Evolutionary conservation across 257 asterid genomes (phyloP), one percentile per base, ranked within the genome.

Genomic region (Solanum rostratum): DNA sequence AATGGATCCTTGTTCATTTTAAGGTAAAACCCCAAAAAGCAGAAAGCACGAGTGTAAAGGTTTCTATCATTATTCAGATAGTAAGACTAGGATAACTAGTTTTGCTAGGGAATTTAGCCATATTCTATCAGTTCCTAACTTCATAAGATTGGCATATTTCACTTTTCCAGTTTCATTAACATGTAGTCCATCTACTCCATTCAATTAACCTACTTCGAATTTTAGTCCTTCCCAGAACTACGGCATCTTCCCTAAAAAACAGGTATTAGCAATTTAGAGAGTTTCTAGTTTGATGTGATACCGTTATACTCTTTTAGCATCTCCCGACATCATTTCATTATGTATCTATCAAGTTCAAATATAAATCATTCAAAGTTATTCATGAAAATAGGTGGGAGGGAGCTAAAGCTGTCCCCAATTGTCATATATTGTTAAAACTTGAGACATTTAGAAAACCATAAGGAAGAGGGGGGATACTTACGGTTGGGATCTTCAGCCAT

Each of bases 401-500:
- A 71, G 54, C 54, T 69, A 69, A 69, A 39, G 79, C 16, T 37
- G 50, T 69, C 79, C 52, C 29, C 18, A 69, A 69, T 33, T 33
- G 76, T 24, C 76, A 5, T 33, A 18, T 68, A 68, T 37, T 37
- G 52, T 37, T 68, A 33, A 68, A 3, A 33, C 19, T 39, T 19
- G 79, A 70, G 53, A 41, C 37, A 46, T 74, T 24, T 15, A 74
- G 80, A 73, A 43, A 45, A 13, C 37, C 57, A 45, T 43, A 43
- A 74, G 22, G 49, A 73, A 19, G 24, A 45, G 15, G 20, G 22
- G 20, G 30, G 8, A 27, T 52, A 89, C 97, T 92, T 79, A 95
- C 99, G 85, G 85, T 82, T 88, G 33, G 88, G 92, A 86, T 94
- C 94, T 68, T 91, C 93, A 70, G 93, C 92, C 94, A 94, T 91